phyloP scores from a whole-genome alignment of 1,284 basidiomycete species.

The Trichosporon asahii region DNA sequence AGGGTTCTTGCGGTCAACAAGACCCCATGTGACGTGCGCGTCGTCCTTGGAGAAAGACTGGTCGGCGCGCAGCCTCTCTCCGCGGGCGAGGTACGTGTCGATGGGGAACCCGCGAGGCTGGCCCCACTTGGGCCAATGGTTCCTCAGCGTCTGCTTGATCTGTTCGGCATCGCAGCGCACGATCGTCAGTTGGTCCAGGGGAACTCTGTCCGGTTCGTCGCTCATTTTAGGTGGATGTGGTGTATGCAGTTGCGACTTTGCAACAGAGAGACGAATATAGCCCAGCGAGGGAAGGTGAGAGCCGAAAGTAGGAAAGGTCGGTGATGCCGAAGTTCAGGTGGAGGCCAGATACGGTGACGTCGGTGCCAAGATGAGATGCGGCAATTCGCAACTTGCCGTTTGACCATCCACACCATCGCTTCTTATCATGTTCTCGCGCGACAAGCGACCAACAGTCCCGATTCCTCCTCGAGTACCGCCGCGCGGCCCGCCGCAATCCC shows the following conservation, averaged over 20 bases:
- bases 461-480: background rate
- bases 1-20: slow-evolving; percentile 27
- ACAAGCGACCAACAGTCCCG: slow-evolving; percentile 21
- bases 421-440: slow-evolving; percentile 20
- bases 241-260: background rate
- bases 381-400: background rate
- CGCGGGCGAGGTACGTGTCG: background rate
- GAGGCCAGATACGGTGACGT: background rate
- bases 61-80: background rate
- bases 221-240: background rate
- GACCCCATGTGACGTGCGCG: slow-evolving; percentile 25
- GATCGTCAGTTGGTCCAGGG: slow-evolving; percentile 24
- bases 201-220: background rate
- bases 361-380: background rate
- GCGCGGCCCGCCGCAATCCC: background rate
- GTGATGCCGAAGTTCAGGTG: background rate
- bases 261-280: background rate
- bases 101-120: slow-evolving; percentile 11
- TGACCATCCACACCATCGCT: background rate
- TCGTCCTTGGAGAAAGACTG: slow-evolving; percentile 11
- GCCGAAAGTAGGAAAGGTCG: background rate
- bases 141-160: background rate
- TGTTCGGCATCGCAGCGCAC: slow-evolving; percentile 22
- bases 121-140: slow-evolving; percentile 18
- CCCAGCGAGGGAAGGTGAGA: background rate